Conservation (phyloP, 345 rosid species). For the Iberis pinnata region DNA sequence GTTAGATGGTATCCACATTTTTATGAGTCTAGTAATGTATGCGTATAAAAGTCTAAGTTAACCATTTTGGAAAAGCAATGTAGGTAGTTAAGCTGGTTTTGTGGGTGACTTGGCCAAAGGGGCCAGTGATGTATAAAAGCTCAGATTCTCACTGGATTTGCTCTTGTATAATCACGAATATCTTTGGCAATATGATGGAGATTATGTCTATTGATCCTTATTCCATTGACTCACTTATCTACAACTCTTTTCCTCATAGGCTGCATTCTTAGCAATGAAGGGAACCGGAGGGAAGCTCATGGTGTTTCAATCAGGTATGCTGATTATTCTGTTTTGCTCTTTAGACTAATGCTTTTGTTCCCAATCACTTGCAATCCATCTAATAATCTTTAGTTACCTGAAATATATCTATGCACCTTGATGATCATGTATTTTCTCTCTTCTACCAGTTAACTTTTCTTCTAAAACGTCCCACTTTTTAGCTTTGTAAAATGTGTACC, state of each 20-base stretch:
- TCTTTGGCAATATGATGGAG: not conserved
- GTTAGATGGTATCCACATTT: not conserved
- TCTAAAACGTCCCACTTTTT: too few species aligned
- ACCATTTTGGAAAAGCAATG: conserved; percentile 2
- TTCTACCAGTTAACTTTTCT: not conserved
- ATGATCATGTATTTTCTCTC: not conserved
- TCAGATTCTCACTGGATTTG: not conserved
- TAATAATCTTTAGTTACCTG: not conserved
- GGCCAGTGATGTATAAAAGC: conserved; percentile 2
- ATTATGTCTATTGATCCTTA: conserved; percentile 1
- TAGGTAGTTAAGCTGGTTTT: conserved; percentile 10
- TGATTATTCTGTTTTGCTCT: not conserved
- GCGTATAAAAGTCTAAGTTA: not conserved
- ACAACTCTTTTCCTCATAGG: conserved; percentile 38
- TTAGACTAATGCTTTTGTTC: conserved; percentile 11
- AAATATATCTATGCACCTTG: not conserved
- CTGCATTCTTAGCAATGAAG: conserved; percentile 91
- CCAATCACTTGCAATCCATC: not conserved
- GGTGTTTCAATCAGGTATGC: conserved; percentile 88
- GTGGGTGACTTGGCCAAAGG: conserved; percentile 7
- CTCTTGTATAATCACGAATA: not conserved
- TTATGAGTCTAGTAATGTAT: not conserved
- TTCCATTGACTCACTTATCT: conserved; percentile 9
- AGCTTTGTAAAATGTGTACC: too few species aligned
- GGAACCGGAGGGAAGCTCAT: conserved; percentile 89